phyloP scores from a whole-genome alignment of 2,329 filamentous ascomycete species.

The Elsinoe ampelina region DNA sequence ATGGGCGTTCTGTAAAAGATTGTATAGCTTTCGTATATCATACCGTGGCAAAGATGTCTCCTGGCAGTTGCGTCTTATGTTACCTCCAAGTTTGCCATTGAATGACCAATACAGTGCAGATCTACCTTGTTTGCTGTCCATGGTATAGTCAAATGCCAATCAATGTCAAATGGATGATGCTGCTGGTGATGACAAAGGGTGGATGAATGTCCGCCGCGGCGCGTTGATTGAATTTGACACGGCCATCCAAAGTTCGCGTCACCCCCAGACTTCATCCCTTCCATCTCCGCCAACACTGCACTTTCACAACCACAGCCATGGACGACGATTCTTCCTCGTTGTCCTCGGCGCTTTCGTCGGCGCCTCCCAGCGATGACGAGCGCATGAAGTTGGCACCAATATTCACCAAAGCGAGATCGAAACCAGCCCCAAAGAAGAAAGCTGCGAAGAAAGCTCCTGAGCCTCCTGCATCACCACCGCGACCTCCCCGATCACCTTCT shows the following conservation, averaged over 20 bases:
- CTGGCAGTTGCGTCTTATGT: no score
- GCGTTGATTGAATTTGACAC: constrained; percentile 9
- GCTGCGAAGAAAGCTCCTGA: constrained; percentile 36
- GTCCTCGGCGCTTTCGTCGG: constrained; percentile 52
- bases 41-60: no score
- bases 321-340: constrained; percentile 50
- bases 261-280: constrained; percentile 20
- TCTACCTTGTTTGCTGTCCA: no score
- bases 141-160: no score
- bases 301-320: constrained; percentile 32
- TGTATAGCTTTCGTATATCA: no score
- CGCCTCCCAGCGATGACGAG: constrained; percentile 52
- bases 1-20: no score
- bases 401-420: constrained; percentile 24
- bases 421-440: constrained; percentile 25
- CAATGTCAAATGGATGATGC: no score
- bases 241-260: constrained; percentile 14
- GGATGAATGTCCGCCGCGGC: not conserved
- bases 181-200: no score
- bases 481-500: constrained; percentile 66
- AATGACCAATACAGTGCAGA: no score
- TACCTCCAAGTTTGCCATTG: no score
- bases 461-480: constrained; percentile 26
- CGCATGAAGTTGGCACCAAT: constrained; percentile 29
- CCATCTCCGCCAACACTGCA: constrained; percentile 21